A percentile compares a stretch with the other conserved stretches of the same genome.
phyloP scores from a whole-genome alignment of 176 grass and related monocot genomes.

The Miscanthus lutarioriparius region DNA sequence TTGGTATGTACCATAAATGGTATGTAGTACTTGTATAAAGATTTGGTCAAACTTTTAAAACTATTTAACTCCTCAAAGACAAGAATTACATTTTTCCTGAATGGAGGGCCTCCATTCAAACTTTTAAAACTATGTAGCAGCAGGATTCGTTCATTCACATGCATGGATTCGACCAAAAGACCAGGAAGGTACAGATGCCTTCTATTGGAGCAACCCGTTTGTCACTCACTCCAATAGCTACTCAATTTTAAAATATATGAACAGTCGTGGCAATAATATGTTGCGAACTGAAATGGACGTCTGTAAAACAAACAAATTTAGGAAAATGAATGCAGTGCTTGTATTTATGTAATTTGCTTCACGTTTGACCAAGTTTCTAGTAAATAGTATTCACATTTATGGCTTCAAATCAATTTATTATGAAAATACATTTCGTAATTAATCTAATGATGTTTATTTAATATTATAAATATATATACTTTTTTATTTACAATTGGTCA shows the following conservation, averaged over 20 bases:
- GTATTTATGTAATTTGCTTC: background rate
- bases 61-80: background rate
- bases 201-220: background rate
- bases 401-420: no score
- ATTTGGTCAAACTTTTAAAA: background rate
- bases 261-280: background rate
- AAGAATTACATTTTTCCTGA: background rate
- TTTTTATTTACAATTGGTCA: no score
- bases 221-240: background rate
- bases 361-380: no score
- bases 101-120: no score
- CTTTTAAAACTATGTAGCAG: background rate
- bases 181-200: background rate
- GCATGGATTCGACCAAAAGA: conserved; percentile 1
- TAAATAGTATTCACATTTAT: no score
- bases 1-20: background rate
- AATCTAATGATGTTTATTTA: no score
- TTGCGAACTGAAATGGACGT: background rate
- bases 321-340: background rate
- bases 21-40: background rate
- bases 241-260: background rate
- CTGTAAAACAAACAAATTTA: conserved; percentile 14
- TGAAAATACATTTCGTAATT: no score
- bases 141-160: background rate
- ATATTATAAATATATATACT: no score